These are phyloP conservation scores for Fragaria vesca DNA, from an alignment of 306 rosid species.

Conservation along the genomic window DNA sequence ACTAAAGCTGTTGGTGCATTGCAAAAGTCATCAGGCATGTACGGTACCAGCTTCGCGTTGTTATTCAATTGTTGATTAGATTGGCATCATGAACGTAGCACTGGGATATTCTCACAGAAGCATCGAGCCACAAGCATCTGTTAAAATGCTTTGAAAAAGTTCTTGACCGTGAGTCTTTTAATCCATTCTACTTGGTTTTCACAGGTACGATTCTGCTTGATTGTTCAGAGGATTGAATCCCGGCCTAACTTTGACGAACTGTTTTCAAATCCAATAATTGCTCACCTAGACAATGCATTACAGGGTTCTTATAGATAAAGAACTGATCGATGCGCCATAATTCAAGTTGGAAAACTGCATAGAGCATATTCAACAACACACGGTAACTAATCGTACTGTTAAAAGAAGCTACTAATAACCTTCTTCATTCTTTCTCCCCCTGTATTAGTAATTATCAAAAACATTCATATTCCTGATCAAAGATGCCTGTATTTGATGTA, in stretches of 20 bases:
- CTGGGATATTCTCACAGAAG: not conserved
- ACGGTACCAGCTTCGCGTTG: not conserved
- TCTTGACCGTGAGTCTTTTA: not conserved
- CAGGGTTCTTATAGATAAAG: not conserved
- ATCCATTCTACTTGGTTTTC: not conserved
- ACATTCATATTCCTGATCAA: not conserved
- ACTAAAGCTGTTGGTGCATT: not conserved
- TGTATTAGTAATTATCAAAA: too few species aligned
- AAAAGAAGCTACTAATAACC: not conserved
- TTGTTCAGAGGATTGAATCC: not conserved
- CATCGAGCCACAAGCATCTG: not conserved
- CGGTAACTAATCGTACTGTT: not conserved
- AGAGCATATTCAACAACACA: not conserved
- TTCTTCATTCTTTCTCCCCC: not conserved
- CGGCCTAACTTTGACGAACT: not conserved
- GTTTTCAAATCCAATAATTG: not conserved
- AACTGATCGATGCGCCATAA: not conserved
- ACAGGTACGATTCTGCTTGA: not conserved
- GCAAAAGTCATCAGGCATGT: not conserved
- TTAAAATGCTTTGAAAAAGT: not conserved
- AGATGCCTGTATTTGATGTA: not conserved
- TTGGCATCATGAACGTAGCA: not conserved
- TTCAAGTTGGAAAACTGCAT: not conserved
- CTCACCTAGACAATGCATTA: not conserved
- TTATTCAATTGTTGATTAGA: not conserved